Percentiles rank a stretch among this genome's conserved stretches.
Evolutionary conservation across 2,329 filamentous ascomycete genomes (phyloP).

Genomic region (Pezicula rhizophila): DNA sequence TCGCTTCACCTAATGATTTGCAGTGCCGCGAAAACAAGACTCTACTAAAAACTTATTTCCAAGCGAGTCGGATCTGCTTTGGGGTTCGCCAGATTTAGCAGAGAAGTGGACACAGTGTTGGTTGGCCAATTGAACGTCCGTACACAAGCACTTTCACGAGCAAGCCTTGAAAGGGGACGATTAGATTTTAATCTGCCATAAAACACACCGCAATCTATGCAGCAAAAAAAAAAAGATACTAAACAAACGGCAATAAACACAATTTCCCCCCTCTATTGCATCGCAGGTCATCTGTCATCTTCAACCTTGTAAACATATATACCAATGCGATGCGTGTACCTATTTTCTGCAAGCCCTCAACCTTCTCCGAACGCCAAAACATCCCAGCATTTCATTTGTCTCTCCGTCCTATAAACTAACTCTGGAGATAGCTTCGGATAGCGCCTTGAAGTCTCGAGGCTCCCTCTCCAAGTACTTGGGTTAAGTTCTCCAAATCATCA

Average conservation of each 20-base stretch:
- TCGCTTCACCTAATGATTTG: too few relatives aligned
- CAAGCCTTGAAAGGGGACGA: background rate
- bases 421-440: slow-evolving; percentile 58
- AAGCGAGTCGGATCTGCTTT: too few relatives aligned
- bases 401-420: slow-evolving; percentile 30
- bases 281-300: background rate
- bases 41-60: too few relatives aligned
- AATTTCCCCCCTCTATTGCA: background rate
- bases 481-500: slow-evolving; percentile 90
- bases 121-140: too few relatives aligned
- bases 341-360: background rate
- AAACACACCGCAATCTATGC: slow-evolving; percentile 17
- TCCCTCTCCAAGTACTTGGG: slow-evolving; percentile 76
- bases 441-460: slow-evolving; percentile 76
- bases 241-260: background rate
- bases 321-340: too few relatives aligned
- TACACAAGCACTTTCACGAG: too few relatives aligned
- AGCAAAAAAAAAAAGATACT: slow-evolving; percentile 7
- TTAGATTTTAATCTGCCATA: background rate
- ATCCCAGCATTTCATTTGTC: background rate
- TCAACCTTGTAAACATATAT: background rate
- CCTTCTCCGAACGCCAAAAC: slow-evolving; percentile 8
- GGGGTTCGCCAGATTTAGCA: too few relatives aligned
- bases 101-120: too few relatives aligned
- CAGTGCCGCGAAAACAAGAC: too few relatives aligned